Conservation (phyloP, 371 early-diverging fungal genomes). For the Syncephalastrum sp. region DNA sequence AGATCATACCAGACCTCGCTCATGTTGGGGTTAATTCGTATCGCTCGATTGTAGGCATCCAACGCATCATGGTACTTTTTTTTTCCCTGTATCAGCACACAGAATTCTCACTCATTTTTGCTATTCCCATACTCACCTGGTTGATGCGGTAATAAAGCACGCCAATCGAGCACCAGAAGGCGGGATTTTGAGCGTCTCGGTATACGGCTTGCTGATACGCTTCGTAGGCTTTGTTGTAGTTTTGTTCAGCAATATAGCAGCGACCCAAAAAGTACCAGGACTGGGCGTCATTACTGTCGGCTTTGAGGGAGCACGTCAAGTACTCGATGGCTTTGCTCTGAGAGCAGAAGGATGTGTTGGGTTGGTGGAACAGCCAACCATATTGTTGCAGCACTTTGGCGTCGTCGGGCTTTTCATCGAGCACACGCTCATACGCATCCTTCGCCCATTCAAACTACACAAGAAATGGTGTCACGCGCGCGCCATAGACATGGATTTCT, state of each 20-base stretch:
- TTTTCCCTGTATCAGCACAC: conserved; percentile 6
- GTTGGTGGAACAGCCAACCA: conserved; percentile 94
- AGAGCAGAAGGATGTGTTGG: conserved; percentile 74
- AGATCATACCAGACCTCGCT: conserved; percentile 97
- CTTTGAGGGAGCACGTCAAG: conserved; percentile 81
- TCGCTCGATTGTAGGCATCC: conserved; percentile 96
- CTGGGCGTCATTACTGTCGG: conserved; percentile 90
- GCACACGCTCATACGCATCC: conserved; percentile 91
- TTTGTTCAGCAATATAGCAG: conserved; percentile 95
- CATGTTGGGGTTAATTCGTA: conserved; percentile 90
- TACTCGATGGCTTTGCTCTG: conserved; percentile 83
- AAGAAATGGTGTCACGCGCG: background rate
- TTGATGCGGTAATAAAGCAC: conserved; percentile 96
- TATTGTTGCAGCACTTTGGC: conserved; percentile 96
- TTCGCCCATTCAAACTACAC: conserved; percentile 74
- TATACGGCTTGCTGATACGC: conserved; percentile 98
- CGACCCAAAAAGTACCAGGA: conserved; percentile 96
- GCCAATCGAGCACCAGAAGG: conserved; percentile 99
- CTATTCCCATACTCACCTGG: conserved; percentile 39
- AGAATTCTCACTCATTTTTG: background rate
- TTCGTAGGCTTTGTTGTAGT: conserved; percentile 95
- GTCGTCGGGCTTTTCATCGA: conserved; percentile 88
- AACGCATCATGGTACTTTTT: conserved; percentile 85
- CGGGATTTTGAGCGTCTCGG: conserved; percentile 92
- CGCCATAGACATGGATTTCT: background rate